Evolutionary conservation across 2,329 filamentous ascomycete species (phyloP).

Genomic region (Xylariales sp.): DNA sequence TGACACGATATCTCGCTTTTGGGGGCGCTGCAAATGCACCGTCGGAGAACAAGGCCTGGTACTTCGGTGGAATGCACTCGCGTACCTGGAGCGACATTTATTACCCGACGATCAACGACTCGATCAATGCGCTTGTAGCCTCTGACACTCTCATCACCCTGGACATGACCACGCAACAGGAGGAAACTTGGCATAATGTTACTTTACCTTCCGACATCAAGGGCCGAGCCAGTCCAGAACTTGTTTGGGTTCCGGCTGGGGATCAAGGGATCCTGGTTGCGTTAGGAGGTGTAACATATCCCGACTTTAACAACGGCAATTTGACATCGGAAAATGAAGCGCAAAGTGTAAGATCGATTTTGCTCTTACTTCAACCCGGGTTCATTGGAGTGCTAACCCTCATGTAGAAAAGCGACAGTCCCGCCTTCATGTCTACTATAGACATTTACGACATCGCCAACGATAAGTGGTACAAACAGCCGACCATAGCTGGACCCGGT

Average conservation of each 20-base stretch:
- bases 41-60: slow-evolving; percentile 67
- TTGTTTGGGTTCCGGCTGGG: slow-evolving; percentile 75
- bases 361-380: too few relatives aligned
- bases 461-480: slow-evolving; percentile 64
- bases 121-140: slow-evolving; percentile 35
- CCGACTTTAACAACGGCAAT: slow-evolving; percentile 37
- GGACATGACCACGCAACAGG: slow-evolving; percentile 48
- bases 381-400: not conserved
- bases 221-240: slow-evolving; percentile 57
- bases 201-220: slow-evolving; percentile 45
- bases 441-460: slow-evolving; percentile 73
- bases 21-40: slow-evolving; percentile 61
- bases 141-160: slow-evolving; percentile 57
- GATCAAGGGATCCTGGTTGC: slow-evolving; percentile 71
- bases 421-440: slow-evolving; percentile 65
- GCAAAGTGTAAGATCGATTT: slow-evolving; percentile 38
- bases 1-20: slow-evolving; percentile 60
- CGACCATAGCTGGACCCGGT: slow-evolving; percentile 53
- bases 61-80: slow-evolving; percentile 61
- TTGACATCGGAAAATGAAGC: slow-evolving; percentile 26
- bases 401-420: slow-evolving; percentile 56
- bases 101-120: slow-evolving; percentile 25
- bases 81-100: slow-evolving; percentile 46
- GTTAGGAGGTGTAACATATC: slow-evolving; percentile 67
- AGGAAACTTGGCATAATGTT: slow-evolving; percentile 52